Conservation (phyloP, 495 filamentous ascomycete species). For the Umbilicaria muhlenbergii region DNA sequence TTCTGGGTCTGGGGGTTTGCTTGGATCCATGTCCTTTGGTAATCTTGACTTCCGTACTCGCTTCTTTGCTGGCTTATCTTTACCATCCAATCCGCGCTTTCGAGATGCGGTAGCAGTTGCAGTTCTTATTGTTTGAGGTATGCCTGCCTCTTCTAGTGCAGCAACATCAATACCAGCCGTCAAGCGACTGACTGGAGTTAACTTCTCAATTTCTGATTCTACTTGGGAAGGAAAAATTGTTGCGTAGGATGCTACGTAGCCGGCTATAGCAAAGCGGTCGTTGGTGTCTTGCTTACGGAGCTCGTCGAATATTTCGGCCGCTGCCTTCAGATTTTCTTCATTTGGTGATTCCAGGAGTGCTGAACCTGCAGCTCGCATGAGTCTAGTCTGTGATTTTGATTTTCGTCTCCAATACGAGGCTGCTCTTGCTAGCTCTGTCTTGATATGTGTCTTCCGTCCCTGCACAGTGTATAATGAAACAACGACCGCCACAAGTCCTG, state of each 20-base stretch:
- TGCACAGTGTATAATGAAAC: slow-evolving; percentile 69
- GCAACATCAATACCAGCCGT: slow-evolving; percentile 49
- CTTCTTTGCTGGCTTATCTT: slow-evolving; percentile 36
- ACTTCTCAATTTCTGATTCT: slow-evolving; percentile 38
- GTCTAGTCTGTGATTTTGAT: slow-evolving; percentile 32
- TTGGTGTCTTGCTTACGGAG: slow-evolving; percentile 44
- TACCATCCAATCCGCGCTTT: slow-evolving; percentile 43
- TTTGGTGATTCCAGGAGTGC: slow-evolving; percentile 62
- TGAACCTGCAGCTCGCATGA: slow-evolving; percentile 66
- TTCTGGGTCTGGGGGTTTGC: slow-evolving; percentile 72
- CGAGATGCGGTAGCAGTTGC: slow-evolving; percentile 22
- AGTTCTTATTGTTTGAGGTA: slow-evolving; percentile 34
- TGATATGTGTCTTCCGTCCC: slow-evolving; percentile 59
- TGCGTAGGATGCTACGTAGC: slow-evolving; percentile 68
- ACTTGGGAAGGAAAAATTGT: slow-evolving; percentile 40
- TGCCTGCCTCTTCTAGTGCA: slow-evolving; percentile 60
- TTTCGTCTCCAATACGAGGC: slow-evolving; percentile 62
- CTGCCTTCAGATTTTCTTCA: slow-evolving; percentile 44
- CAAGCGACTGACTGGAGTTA: slow-evolving; percentile 52
- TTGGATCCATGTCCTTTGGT: slow-evolving; percentile 63
- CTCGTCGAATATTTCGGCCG: slow-evolving; percentile 57
- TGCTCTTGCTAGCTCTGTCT: slow-evolving; percentile 59
- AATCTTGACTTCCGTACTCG: slow-evolving; percentile 50
- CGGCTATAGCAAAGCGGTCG: slow-evolving; percentile 55
- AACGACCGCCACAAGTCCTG: slow-evolving; percentile 70